phyloP scores from a whole-genome alignment of 495 filamentous ascomycete species.

The Aspergillus diversus region DNA sequence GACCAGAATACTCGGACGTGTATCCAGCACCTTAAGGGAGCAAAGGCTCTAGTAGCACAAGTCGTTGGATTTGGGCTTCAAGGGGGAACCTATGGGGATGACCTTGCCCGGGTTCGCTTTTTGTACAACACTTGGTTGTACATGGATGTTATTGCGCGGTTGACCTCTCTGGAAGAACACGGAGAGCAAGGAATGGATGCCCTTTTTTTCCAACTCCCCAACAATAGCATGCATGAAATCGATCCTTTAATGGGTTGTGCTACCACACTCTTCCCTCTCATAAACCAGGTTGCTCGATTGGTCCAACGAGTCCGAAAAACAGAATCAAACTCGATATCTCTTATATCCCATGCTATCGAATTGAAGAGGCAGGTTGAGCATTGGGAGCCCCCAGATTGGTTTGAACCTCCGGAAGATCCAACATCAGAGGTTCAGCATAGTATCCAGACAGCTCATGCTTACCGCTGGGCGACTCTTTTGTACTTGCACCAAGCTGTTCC shows the following conservation, averaged over 20 bases:
- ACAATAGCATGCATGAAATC: conserved; percentile 57
- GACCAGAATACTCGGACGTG: conserved; percentile 76
- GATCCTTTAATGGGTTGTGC: conserved; percentile 81
- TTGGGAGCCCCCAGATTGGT: conserved; percentile 63
- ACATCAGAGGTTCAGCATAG: conserved; percentile 67
- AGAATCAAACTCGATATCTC: conserved; percentile 59
- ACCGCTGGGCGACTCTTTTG: conserved; percentile 74
- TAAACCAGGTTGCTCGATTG: conserved; percentile 69
- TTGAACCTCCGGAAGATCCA: conserved; percentile 69
- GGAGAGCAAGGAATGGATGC: conserved; percentile 57
- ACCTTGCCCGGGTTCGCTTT: conserved; percentile 64
- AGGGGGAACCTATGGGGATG: conserved; percentile 36
- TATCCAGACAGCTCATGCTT: conserved; percentile 74
- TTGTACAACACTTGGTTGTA: conserved; percentile 81
- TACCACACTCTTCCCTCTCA: conserved; percentile 71
- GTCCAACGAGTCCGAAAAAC: conserved; percentile 65
- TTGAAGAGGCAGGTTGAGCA: conserved; percentile 64
- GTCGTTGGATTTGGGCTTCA: conserved; percentile 51
- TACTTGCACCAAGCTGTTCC: conserved; percentile 81
- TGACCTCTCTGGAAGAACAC: conserved; percentile 68
- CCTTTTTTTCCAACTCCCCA: conserved; percentile 42
- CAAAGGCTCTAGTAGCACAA: conserved; percentile 65
- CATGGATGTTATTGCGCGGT: conserved; percentile 78
- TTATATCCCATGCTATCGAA: conserved; percentile 67
- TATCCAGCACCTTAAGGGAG: conserved; percentile 72